Percentiles rank a stretch among this genome's conserved stretches.
Conservation (phyloP, 2,329 filamentous ascomycete species). For the Fusarium stilboides region DNA sequence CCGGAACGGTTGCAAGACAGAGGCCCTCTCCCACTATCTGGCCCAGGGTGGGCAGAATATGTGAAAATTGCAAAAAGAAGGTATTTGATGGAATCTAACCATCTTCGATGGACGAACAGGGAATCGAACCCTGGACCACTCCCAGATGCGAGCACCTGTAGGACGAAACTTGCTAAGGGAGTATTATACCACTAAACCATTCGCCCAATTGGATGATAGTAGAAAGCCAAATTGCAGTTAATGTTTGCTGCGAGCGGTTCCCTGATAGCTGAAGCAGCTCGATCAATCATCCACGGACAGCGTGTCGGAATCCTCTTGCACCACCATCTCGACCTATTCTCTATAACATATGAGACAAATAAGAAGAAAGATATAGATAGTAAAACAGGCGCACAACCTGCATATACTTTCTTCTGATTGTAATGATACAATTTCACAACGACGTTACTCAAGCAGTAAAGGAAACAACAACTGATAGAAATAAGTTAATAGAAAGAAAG, state of each 20-base stretch:
- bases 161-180: slow-evolving; percentile 50
- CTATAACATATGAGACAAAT: too few species aligned
- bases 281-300: background rate
- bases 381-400: background rate
- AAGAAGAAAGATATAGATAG: too few species aligned
- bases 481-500: background rate
- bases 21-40: background rate
- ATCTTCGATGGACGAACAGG: slow-evolving; percentile 49
- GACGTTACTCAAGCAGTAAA: too few species aligned
- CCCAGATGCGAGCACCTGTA: slow-evolving; percentile 36
- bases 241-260: background rate
- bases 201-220: slow-evolving; percentile 42
- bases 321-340: background rate
- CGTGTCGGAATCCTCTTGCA: background rate
- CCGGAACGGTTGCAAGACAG: too few species aligned
- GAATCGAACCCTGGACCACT: slow-evolving; percentile 54
- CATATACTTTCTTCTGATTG: background rate
- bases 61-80: slow-evolving; percentile 32
- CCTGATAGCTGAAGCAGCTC: background rate
- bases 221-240: rapidly evolving
- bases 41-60: background rate
- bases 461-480: background rate
- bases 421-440: background rate
- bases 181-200: slow-evolving; percentile 55
- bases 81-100: slow-evolving; percentile 40